Evolutionary conservation across 257 asterid species (phyloP).

Genomic region (Paraleonurus japonicus): DNA sequence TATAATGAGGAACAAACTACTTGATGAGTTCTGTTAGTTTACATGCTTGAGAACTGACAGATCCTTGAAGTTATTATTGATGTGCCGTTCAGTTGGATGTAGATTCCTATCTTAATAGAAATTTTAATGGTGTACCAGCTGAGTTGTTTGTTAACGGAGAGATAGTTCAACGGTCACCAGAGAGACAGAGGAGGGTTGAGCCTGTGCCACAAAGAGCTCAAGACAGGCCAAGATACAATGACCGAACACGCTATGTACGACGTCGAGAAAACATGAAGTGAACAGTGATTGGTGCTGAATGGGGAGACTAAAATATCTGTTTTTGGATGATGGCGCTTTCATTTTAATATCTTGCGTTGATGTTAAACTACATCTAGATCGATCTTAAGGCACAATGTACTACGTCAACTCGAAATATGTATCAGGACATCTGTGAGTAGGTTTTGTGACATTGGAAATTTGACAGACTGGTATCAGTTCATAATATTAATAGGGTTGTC

Average conservation of each 20-base stretch:
- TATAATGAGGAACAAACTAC: not conserved
- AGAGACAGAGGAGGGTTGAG: constrained; percentile 92
- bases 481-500: not conserved
- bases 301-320: not conserved
- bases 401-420: not conserved
- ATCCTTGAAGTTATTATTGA: not conserved
- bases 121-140: constrained; percentile 42
- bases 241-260: constrained; percentile 76
- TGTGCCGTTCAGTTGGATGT: not conserved
- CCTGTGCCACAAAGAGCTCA: constrained; percentile 90
- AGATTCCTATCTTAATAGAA: not conserved
- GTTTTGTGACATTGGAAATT: not conserved
- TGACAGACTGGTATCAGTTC: not conserved
- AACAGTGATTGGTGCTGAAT: constrained; percentile 1
- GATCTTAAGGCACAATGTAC: not conserved
- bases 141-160: constrained; percentile 88
- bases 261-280: constrained; percentile 61
- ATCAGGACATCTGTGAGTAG: not conserved
- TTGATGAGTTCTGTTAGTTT: not conserved
- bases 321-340: not conserved
- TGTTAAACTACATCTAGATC: constrained; percentile 8
- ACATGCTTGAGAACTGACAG: constrained; percentile 5
- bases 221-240: constrained; percentile 93
- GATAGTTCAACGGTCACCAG: constrained; percentile 92
- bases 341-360: constrained; percentile 2